A percentile compares a stretch with the other conserved stretches of the same genome.
Evolutionary conservation across 1,139 yeast species (phyloP).

Genomic region (Protomyces macrosporus): DNA sequence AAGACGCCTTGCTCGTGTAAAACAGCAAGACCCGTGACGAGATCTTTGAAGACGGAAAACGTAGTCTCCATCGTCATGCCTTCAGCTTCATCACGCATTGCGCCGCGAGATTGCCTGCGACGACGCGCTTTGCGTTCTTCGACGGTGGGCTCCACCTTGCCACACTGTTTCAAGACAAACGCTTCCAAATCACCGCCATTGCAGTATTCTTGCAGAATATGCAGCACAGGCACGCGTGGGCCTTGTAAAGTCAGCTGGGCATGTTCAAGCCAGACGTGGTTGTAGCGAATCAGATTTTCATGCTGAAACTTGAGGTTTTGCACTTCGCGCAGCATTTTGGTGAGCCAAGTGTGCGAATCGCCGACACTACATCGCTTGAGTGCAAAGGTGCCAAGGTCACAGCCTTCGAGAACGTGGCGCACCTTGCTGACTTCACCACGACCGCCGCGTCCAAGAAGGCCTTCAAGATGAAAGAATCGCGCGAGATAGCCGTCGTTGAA

Average conservation of each 20-base stretch:
- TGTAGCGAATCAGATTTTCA: constrained; percentile 69
- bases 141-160: constrained; percentile 26
- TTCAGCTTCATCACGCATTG: background rate
- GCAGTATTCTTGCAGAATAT: constrained; percentile 77
- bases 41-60: constrained; percentile 61
- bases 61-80: constrained; percentile 45
- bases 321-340: constrained; percentile 71
- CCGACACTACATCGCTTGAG: constrained; percentile 81
- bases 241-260: constrained; percentile 56
- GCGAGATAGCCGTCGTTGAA: constrained; percentile 63
- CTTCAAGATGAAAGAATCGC: constrained; percentile 54
- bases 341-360: constrained; percentile 59
- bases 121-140: constrained; percentile 29
- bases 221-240: constrained; percentile 71
- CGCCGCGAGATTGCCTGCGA: constrained; percentile 25
- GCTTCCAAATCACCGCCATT: constrained; percentile 82
- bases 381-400: constrained; percentile 72
- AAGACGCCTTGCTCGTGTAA: constrained; percentile 69
- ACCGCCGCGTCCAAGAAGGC: constrained; percentile 69
- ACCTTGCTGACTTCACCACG: constrained; percentile 80
- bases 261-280: constrained; percentile 87
- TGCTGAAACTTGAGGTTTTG: constrained; percentile 53
- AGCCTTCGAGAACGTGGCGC: constrained; percentile 66
- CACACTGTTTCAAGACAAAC: constrained; percentile 41
- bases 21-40: constrained; percentile 63